phyloP scores from a whole-genome alignment of 768 basidiomycete genomes.

The Tylopilus sp. region DNA sequence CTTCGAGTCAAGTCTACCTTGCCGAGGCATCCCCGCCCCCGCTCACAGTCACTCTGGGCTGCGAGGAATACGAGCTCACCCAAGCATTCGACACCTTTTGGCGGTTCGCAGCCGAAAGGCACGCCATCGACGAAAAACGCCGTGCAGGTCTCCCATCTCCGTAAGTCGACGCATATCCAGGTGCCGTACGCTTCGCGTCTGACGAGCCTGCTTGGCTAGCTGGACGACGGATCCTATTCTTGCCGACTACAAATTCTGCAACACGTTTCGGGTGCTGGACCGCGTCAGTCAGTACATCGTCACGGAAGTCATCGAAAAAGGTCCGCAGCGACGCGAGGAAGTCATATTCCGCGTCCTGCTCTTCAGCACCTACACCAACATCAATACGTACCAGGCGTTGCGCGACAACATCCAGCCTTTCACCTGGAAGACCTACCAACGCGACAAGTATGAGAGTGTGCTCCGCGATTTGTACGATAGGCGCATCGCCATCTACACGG shows the following conservation, averaged over 20 bases:
- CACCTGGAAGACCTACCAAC: slow-evolving; percentile 58
- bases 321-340: slow-evolving; percentile 57
- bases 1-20: slow-evolving; percentile 16
- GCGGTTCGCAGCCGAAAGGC: slow-evolving; percentile 54
- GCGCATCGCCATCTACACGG: slow-evolving; percentile 56
- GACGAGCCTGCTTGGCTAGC: slow-evolving; percentile 30
- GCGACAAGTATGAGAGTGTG: slow-evolving; percentile 49
- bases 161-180: slow-evolving; percentile 37
- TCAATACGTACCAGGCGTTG: slow-evolving; percentile 69
- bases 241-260: slow-evolving; percentile 59
- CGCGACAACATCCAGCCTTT: slow-evolving; percentile 49
- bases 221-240: slow-evolving; percentile 71
- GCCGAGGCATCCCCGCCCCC: slow-evolving; percentile 17
- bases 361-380: slow-evolving; percentile 69
- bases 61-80: slow-evolving; percentile 41
- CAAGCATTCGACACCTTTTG: slow-evolving; percentile 61
- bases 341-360: slow-evolving; percentile 68
- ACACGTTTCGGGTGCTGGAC: slow-evolving; percentile 73
- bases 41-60: slow-evolving; percentile 30
- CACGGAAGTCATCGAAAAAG: slow-evolving; percentile 64
- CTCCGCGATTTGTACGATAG: slow-evolving; percentile 40
- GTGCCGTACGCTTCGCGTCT: slow-evolving; percentile 7
- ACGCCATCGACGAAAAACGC: slow-evolving; percentile 54
- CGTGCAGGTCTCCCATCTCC: slow-evolving; percentile 47
- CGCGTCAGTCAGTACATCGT: slow-evolving; percentile 68